Evolutionary conservation across 169 alveolate species (phyloP).

Genomic region (Neospora caninum): DNA sequence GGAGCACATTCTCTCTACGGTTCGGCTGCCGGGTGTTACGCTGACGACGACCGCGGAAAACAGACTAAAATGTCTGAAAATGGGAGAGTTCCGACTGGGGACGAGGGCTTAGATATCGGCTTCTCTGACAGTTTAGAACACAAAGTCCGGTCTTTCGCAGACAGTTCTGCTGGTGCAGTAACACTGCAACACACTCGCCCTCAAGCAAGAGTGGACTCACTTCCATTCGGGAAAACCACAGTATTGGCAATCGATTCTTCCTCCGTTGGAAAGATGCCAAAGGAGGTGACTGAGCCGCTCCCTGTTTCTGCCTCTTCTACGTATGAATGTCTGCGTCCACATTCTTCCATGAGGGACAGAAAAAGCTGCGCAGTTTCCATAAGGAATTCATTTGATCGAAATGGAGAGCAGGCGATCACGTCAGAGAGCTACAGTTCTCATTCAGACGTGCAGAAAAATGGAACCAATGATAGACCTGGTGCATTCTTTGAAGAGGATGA

Average conservation of each 20-base stretch:
- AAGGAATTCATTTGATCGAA: too few relatives aligned
- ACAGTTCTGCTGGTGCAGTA: background rate
- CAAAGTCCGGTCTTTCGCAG: background rate
- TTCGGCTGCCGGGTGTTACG: background rate
- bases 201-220: background rate
- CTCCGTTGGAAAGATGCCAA: too few relatives aligned
- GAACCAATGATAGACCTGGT: too few relatives aligned
- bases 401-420: too few relatives aligned
- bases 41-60: background rate
- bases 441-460: too few relatives aligned
- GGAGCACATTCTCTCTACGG: background rate
- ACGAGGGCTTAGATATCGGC: background rate
- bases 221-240: too few relatives aligned
- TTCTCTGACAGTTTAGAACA: background rate
- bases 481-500: too few relatives aligned
- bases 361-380: too few relatives aligned
- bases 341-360: background rate
- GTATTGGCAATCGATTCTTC: too few relatives aligned
- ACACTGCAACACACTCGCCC: background rate
- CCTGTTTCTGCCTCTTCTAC: background rate
- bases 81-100: background rate
- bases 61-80: background rate
- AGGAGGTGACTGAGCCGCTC: background rate
- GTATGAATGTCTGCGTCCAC: background rate
- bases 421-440: too few relatives aligned